Evolutionary conservation across 331 rosid species (phyloP).

Genomic region (Quercus lobata): DNA sequence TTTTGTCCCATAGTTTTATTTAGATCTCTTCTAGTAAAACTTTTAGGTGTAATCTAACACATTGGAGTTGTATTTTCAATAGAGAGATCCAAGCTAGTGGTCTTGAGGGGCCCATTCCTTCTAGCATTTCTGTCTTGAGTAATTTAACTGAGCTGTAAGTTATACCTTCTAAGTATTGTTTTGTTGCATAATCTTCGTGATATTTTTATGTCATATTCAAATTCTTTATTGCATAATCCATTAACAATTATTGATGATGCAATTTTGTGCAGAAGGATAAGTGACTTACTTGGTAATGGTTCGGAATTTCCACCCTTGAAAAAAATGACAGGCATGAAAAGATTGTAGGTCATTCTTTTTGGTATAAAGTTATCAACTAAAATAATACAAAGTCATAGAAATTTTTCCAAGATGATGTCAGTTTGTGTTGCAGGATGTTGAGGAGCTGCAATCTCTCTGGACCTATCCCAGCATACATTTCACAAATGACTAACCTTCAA

Average conservation of each 20-base stretch:
- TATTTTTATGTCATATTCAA: not conserved
- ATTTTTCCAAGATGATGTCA: not conserved
- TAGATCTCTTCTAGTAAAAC: not conserved
- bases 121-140: conserved; percentile 19
- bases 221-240: not conserved
- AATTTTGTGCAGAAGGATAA: conserved; percentile 1
- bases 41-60: not conserved
- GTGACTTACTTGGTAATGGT: not conserved
- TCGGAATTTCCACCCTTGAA: not conserved
- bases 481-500: no score
- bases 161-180: not conserved
- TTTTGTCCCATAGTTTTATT: no score
- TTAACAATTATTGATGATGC: not conserved
- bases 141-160: conserved; percentile 30
- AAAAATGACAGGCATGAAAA: not conserved
- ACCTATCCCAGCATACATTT: no score
- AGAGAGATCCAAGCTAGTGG: conserved; percentile 38
- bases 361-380: not conserved
- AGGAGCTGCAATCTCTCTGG: no score
- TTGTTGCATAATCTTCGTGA: not conserved
- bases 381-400: not conserved
- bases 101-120: conserved; percentile 36
- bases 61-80: not conserved
- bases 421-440: not conserved
- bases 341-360: not conserved